Conservation (phyloP, 2,329 filamentous ascomycete species). For the Madurella mycetomatis region DNA sequence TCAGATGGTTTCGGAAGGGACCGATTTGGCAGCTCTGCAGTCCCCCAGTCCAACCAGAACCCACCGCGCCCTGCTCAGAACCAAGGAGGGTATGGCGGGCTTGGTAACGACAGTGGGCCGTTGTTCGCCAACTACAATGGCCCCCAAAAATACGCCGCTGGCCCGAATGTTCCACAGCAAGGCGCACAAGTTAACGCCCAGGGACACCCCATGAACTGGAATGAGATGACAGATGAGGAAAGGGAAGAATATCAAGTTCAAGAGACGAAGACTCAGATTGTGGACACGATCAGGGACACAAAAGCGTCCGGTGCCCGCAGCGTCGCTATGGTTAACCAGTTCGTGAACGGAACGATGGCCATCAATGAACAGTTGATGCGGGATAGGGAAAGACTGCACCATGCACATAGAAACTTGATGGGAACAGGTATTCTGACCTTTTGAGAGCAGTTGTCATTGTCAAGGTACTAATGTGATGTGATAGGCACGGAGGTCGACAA, state of each 20-base stretch:
- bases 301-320: constrained; percentile 62
- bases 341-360: too few species aligned
- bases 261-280: constrained; percentile 69
- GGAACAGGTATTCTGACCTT: constrained; percentile 54
- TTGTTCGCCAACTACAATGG: constrained; percentile 9
- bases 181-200: too few species aligned
- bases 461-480: background rate
- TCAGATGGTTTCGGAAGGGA: constrained; percentile 49
- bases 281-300: constrained; percentile 72
- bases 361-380: too few species aligned
- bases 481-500: background rate
- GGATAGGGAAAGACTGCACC: too few species aligned
- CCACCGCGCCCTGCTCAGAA: constrained; percentile 33
- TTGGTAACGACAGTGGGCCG: constrained; percentile 39
- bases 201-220: background rate
- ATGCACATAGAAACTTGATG: constrained; percentile 38
- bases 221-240: constrained; percentile 63
- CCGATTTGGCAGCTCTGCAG: constrained; percentile 44
- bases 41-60: constrained; percentile 29
- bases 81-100: constrained; percentile 57
- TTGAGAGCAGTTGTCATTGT: too few species aligned
- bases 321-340: constrained; percentile 39
- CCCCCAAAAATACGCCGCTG: background rate
- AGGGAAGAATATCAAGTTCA: constrained; percentile 69
- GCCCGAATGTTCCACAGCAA: background rate